Conservation (phyloP, 208 protist species). For the Crithidia expoeki region DNA sequence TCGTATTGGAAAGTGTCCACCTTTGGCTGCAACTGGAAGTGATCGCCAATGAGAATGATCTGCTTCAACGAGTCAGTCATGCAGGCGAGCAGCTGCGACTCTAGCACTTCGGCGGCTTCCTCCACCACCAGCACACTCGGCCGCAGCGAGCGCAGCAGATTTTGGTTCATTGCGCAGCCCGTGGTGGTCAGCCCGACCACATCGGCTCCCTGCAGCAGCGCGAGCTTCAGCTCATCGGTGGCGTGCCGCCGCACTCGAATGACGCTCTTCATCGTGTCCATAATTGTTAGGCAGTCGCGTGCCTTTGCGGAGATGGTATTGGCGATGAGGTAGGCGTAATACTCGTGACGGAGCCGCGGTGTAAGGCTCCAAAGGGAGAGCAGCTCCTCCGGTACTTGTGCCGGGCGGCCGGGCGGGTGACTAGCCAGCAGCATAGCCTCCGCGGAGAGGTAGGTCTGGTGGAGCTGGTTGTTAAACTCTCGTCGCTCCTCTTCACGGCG, state of each 20-base stretch:
- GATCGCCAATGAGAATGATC: slow-evolving; percentile 92
- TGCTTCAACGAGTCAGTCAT: slow-evolving; percentile 92
- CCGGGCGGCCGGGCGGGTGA: slow-evolving; percentile 56
- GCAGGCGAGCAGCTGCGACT: slow-evolving; percentile 91
- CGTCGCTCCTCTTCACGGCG: slow-evolving; percentile 77
- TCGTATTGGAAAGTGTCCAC: slow-evolving; percentile 92
- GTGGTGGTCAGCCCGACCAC: slow-evolving; percentile 95
- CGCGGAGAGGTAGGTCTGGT: slow-evolving; percentile 71
- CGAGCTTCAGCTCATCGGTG: slow-evolving; percentile 78
- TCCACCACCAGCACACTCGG: slow-evolving; percentile 93
- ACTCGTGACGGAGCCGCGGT: slow-evolving; percentile 72
- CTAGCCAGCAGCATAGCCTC: slow-evolving; percentile 70
- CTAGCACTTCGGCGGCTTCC: slow-evolving; percentile 94
- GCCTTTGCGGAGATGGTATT: slow-evolving; percentile 76
- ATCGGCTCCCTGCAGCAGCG: slow-evolving; percentile 79
- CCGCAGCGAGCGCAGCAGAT: slow-evolving; percentile 79
- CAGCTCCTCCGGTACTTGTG: slow-evolving; percentile 68
- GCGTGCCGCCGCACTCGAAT: slow-evolving; percentile 83
- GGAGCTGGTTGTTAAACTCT: slow-evolving; percentile 73
- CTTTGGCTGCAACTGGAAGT: slow-evolving; percentile 93
- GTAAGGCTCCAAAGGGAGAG: slow-evolving; percentile 87
- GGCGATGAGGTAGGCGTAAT: slow-evolving; percentile 87
- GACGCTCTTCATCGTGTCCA: slow-evolving; percentile 73
- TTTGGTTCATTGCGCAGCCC: slow-evolving; percentile 91
- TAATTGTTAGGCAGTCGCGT: slow-evolving; percentile 71